Evolutionary conservation across 371 early-diverging fungal genomes (phyloP).

Genomic region (Syncephalastrum monosporum): DNA sequence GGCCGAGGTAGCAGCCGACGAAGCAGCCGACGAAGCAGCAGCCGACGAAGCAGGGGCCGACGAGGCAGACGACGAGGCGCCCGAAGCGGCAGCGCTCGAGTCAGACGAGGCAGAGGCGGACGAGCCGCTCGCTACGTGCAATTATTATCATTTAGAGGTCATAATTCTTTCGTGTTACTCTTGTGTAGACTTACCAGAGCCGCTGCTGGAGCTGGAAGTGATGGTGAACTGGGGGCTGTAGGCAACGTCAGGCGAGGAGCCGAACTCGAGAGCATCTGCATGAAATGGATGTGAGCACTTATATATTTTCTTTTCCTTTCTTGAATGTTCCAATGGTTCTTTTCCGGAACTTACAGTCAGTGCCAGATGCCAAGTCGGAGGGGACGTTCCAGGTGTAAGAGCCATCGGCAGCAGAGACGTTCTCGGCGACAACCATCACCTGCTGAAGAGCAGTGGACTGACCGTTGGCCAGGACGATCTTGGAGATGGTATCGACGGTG

Average conservation of each 20-base stretch:
- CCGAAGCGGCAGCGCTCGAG: slow-evolving; percentile 7
- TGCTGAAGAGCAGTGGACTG: slow-evolving; percentile 20
- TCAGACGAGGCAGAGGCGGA: slow-evolving; percentile 6
- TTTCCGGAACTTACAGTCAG: slow-evolving; percentile 38
- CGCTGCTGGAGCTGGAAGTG: slow-evolving; percentile 23
- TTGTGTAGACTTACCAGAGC: slow-evolving; percentile 13
- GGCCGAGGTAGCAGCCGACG: slow-evolving; percentile 4
- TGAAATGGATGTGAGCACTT: not conserved
- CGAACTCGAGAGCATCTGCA: slow-evolving; percentile 36
- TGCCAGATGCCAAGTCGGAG: slow-evolving; percentile 28
- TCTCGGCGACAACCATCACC: slow-evolving; percentile 19
- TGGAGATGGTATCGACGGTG: slow-evolving; percentile 28
- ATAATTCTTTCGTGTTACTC: slow-evolving; percentile 1
- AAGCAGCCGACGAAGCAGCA: not conserved
- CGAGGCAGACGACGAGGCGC: slow-evolving; percentile 5
- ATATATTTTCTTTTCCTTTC: not conserved
- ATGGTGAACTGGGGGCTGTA: slow-evolving; percentile 45
- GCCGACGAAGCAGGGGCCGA: too few relatives aligned
- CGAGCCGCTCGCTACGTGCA: slow-evolving; percentile 8
- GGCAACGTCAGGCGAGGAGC: slow-evolving; percentile 26
- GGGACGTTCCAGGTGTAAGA: slow-evolving; percentile 42
- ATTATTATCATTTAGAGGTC: too few relatives aligned
- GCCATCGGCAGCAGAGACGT: slow-evolving; percentile 30
- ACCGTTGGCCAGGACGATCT: slow-evolving; percentile 38
- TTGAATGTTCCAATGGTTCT: not conserved